These are phyloP conservation scores for Gaultheria prostrata DNA, from an alignment of 148 eudicot genomes.

Conservation along the genomic window DNA sequence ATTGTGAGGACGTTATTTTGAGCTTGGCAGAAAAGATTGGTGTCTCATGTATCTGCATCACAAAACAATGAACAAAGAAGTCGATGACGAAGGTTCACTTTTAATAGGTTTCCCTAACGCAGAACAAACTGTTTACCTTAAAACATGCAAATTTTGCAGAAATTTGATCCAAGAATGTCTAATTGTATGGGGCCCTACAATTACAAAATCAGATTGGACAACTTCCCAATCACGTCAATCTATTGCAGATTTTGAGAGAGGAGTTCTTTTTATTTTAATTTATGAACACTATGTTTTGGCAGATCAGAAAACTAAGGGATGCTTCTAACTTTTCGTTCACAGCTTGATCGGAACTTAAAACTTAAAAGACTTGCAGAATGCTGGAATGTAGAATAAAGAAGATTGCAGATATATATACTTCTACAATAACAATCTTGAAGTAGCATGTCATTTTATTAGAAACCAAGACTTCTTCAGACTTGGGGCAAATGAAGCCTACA, in stretches of 20 bases:
- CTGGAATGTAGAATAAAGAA: slow-evolving; percentile 60
- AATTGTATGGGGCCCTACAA: too few relatives aligned
- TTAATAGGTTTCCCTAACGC: background rate
- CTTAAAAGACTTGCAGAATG: slow-evolving; percentile 57
- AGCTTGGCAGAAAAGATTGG: slow-evolving; percentile 67
- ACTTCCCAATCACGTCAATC: too few relatives aligned
- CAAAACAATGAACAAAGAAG: background rate
- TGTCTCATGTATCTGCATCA: slow-evolving; percentile 62
- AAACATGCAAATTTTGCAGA: slow-evolving; percentile 65
- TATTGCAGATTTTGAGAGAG: too few relatives aligned
- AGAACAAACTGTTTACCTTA: slow-evolving; percentile 44
- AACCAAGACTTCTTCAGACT: slow-evolving; percentile 47
- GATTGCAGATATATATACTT: too few relatives aligned
- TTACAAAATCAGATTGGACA: too few relatives aligned
- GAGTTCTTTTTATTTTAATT: too few relatives aligned
- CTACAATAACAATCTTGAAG: slow-evolving; percentile 41
- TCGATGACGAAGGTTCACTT: background rate
- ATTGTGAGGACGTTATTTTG: slow-evolving; percentile 55
- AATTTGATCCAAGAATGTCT: slow-evolving; percentile 52
- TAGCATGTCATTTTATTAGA: slow-evolving; percentile 46
- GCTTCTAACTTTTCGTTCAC: slow-evolving; percentile 61
- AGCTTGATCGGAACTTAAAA: slow-evolving; percentile 76
- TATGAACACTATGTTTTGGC: too few relatives aligned
- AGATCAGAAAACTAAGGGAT: slow-evolving; percentile 51
- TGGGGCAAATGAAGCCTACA: slow-evolving; percentile 45